phyloP scores from a whole-genome alignment of 2,329 filamentous ascomycete genomes.

The Scleromitrula shiraiana region DNA sequence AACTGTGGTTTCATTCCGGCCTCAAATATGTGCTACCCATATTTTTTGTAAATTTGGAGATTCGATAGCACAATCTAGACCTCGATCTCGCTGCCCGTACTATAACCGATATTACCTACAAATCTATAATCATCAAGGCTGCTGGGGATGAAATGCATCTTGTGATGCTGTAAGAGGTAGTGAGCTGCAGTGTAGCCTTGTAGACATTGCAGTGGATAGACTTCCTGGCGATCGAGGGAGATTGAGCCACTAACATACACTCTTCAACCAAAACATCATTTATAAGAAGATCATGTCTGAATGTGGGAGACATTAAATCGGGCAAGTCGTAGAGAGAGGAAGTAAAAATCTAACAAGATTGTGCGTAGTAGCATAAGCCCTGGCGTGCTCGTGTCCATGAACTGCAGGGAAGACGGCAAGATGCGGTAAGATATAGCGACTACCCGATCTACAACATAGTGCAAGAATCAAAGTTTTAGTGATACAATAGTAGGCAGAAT shows the following conservation, averaged over 20 bases:
- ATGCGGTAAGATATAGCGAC: conserved; percentile 4
- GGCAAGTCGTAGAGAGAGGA: not conserved
- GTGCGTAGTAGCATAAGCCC: not conserved
- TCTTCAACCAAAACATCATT: not conserved
- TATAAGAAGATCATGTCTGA: not conserved
- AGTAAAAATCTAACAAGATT: not conserved
- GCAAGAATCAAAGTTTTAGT: not conserved
- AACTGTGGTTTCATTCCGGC: not conserved
- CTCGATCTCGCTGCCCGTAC: not conserved
- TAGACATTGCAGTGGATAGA: not conserved
- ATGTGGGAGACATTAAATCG: not conserved
- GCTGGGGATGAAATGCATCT: not conserved
- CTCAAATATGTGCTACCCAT: not conserved
- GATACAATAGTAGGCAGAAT: conserved; percentile 1
- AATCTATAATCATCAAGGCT: not conserved
- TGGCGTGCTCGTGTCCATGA: not conserved
- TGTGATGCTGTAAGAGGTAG: not conserved
- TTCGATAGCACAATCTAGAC: not conserved
- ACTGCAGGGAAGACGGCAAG: not conserved
- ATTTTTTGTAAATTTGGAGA: not conserved
- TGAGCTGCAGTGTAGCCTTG: conserved; percentile 5
- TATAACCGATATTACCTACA: not conserved
- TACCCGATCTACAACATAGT: conserved; percentile 3
- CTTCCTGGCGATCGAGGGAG: too few relatives aligned
- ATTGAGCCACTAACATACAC: not conserved